Evolutionary conservation across 768 basidiomycete genomes (phyloP), one percentile per base, ranked within the genome.

Genomic region (Hygrocybe punicea): DNA sequence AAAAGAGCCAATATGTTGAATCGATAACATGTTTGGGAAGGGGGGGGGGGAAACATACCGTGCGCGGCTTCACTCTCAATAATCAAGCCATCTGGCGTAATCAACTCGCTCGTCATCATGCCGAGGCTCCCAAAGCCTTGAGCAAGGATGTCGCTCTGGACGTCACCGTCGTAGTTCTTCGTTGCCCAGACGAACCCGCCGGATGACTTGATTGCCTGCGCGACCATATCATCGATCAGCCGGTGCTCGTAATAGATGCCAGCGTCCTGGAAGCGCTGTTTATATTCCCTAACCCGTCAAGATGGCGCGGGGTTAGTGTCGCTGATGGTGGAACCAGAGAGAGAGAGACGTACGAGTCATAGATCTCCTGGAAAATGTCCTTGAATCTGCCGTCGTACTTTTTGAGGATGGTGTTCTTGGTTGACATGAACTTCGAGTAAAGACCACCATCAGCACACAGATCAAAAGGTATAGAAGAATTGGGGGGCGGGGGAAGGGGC

Each of bases 381-480:
- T 99, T 99, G 84, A 98, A 99, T 29, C 95, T 84, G 44, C 97
- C 97, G 67, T 98, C 97, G 71, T 99, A 99, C 69, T 88, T 94
- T 78, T 99, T 96, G 68, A 96, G 68, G 74, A 96, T 95, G 21
- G 93, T 96, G 76, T 96, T 98, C 79, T 99, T 98, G 40, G 96
- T 98, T 10, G 92, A 94, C 90, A 98, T 84, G 81, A 95, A 98
- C 85, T 91, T 52, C 19, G 23, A 47, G 11, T 4, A 19, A 13
- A 39, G n/a, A 51, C n/a, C 13, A 58, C 45, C 23, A 14, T 54
- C 53, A 21, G 5, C 53, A 14, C 21, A 34, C 53, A 9, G 29
- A 23, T 56, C 8, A 60, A 37, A 3, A n/a, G 23, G 19, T 23
- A 17, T 35, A 1, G 9, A 13, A 21, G 25, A 21, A 35, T 39